phyloP scores from a whole-genome alignment of 495 filamentous ascomycete species.

The Lophiostoma macrostomum region DNA sequence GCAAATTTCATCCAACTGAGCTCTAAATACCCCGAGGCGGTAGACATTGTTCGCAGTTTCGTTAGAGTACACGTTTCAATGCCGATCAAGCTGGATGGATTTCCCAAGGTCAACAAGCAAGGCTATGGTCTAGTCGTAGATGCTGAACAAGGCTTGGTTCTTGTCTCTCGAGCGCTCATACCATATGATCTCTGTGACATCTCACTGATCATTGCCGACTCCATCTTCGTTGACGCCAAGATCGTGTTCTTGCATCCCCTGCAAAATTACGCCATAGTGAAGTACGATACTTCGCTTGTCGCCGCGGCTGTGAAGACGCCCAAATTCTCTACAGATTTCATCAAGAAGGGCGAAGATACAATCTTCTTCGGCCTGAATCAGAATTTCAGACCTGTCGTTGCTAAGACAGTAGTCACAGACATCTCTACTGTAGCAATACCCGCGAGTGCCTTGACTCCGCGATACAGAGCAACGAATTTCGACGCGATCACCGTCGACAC shows the following conservation, averaged over 20 bases:
- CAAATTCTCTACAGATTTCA: conserved; percentile 70
- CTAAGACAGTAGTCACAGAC: conserved; percentile 92
- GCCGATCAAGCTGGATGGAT: conserved; percentile 94
- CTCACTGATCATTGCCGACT: conserved; percentile 90
- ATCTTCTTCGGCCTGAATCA: conserved; percentile 98
- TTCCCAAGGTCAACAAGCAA: conserved; percentile 85
- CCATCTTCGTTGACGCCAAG: conserved; percentile 87
- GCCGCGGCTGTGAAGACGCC: conserved; percentile 90
- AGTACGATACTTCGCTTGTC: conserved; percentile 91
- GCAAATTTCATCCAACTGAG: conserved; percentile 89
- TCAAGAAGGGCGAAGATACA: conserved; percentile 86
- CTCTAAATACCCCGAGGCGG: conserved; percentile 82
- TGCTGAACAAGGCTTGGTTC: conserved; percentile 89
- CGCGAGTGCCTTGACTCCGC: conserved; percentile 82
- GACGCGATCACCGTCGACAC: conserved; percentile 98
- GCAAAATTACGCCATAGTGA: conserved; percentile 93
- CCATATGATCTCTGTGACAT: conserved; percentile 97
- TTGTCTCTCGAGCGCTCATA: conserved; percentile 88
- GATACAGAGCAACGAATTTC: conserved; percentile 92
- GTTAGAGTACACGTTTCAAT: conserved; percentile 88
- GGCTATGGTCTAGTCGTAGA: conserved; percentile 95
- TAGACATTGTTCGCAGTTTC: conserved; percentile 90
- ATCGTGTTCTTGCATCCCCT: conserved; percentile 97
- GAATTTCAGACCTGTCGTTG: conserved; percentile 87
- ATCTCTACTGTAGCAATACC: conserved; percentile 97